Evolutionary conservation across 1,139 yeast species (phyloP), one percentile per base, ranked within the genome.

Genomic region (Candida tropicalis): DNA sequence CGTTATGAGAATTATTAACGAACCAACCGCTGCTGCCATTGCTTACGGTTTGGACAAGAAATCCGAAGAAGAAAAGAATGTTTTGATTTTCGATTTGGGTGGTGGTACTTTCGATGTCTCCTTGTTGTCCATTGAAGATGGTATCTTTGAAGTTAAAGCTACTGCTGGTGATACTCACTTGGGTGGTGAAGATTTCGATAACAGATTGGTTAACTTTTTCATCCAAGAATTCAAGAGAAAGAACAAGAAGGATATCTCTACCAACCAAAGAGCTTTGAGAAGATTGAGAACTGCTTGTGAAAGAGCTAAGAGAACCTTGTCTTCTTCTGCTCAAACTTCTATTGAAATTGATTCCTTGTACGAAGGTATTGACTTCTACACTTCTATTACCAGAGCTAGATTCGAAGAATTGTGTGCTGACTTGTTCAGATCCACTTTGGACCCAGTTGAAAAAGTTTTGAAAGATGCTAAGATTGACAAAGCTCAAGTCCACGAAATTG

Each of bases 161-260:
- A 90, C 98, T 61, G 97, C 97, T 54, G 98, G 98, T 87, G 97
- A 90, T 76, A 90, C 97, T 56, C 97, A 90, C 74, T 82, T 90
- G 78, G 97, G 97, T 81, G 97, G 97, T 81, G 97, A 90, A 65
- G 78, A 73, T 65, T 73, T 66, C 60, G 78, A 73, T 62, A 64
- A 72, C 65, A 68, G 73, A 65, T 70, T 73, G 54, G 75, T 73
- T 44, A 90, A 86, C 71, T 88, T 81, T 81, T 90, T 91, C 83
- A 82, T 83, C 75, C 81, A 82, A 63, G 97, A 90, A 70, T 91
- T 91, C 91, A 85, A 89, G 82, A 87, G 90, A 84, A 91, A 91
- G 85, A 85, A 93, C 71, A 90, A 91, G 80, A 78, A 80, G 74
- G 98, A 91, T 72, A 84, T 91, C 69, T 82, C 96, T 56, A 72